phyloP scores from a whole-genome alignment of 129 eudicot genomes.

The Flaveria sonorensis region DNA sequence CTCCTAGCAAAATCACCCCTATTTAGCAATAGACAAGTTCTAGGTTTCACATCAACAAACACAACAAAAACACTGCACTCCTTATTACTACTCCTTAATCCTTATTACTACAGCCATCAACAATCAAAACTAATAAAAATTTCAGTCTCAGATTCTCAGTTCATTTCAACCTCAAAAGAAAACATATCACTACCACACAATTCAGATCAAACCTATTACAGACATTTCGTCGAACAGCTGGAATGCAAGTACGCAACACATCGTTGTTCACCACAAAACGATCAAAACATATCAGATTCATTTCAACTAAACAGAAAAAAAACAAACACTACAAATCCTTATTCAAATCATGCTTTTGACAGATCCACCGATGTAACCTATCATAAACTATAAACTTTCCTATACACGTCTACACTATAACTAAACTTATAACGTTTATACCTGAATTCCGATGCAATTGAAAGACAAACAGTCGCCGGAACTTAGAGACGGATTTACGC shows the following conservation, averaged over 20 bases:
- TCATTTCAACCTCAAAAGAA: too few species aligned
- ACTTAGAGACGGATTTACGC: background rate
- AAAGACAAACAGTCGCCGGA: conserved; percentile 7
- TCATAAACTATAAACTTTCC: conserved; percentile 5
- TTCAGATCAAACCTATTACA: background rate
- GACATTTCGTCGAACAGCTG: conserved; percentile 33
- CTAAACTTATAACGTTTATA: conserved; percentile 1
- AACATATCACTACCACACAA: background rate
- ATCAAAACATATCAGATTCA: background rate
- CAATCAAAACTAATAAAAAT: too few species aligned
- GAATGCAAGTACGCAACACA: conserved; percentile 18
- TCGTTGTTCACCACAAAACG: background rate
- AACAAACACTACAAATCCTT: background rate
- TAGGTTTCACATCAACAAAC: background rate
- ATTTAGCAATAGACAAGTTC: background rate
- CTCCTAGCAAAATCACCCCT: background rate
- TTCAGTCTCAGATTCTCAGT: too few species aligned
- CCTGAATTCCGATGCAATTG: conserved; percentile 8
- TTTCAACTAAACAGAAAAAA: background rate
- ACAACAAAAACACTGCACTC: too few species aligned
- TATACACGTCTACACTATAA: background rate
- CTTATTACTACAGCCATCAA: too few species aligned
- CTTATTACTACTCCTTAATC: too few species aligned
- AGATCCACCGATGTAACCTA: conserved; percentile 14
- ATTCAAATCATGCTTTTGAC: conserved; percentile 15